Conservation (phyloP, 805 yeast genomes). For the Priceomyces haplophilus region DNA sequence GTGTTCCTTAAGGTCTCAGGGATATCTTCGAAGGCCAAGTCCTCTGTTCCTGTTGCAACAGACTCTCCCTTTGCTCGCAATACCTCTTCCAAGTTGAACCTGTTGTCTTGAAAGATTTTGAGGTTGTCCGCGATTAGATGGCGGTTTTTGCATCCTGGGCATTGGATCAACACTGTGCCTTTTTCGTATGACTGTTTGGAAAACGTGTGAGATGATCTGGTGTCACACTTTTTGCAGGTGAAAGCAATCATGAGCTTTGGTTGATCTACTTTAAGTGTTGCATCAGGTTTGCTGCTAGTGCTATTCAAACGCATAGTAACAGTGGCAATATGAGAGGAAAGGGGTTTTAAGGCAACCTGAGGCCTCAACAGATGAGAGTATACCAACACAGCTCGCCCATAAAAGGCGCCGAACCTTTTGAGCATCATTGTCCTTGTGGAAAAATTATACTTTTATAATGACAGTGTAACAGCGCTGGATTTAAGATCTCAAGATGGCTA, state of each 20-base stretch:
- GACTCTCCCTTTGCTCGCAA: slow-evolving; percentile 72
- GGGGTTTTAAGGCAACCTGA: not conserved
- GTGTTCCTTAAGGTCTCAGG: slow-evolving; percentile 50
- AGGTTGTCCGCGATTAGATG: slow-evolving; percentile 81
- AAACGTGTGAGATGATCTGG: slow-evolving; percentile 83
- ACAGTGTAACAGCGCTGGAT: not conserved
- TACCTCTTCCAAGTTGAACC: slow-evolving; percentile 77
- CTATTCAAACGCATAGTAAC: not conserved
- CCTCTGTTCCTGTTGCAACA: slow-evolving; percentile 61
- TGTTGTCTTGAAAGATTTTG: slow-evolving; percentile 73
- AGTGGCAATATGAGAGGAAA: not conserved
- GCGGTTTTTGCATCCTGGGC: slow-evolving; percentile 86
- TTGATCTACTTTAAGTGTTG: slow-evolving; percentile 54
- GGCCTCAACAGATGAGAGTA: not conserved
- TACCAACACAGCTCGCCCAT: not conserved
- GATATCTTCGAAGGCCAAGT: slow-evolving; percentile 65
- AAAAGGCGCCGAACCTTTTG: not conserved
- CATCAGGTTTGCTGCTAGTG: slow-evolving; percentile 6
- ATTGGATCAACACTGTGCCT: slow-evolving; percentile 85
- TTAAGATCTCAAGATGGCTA: not conserved
- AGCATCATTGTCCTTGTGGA: not conserved
- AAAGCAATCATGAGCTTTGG: slow-evolving; percentile 86
- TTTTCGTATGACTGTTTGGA: slow-evolving; percentile 86
- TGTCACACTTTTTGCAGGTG: slow-evolving; percentile 84
- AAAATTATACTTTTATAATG: not conserved